Evolutionary conservation across 2,329 filamentous ascomycete species (phyloP).

Genomic region (Penicillium sp.): DNA sequence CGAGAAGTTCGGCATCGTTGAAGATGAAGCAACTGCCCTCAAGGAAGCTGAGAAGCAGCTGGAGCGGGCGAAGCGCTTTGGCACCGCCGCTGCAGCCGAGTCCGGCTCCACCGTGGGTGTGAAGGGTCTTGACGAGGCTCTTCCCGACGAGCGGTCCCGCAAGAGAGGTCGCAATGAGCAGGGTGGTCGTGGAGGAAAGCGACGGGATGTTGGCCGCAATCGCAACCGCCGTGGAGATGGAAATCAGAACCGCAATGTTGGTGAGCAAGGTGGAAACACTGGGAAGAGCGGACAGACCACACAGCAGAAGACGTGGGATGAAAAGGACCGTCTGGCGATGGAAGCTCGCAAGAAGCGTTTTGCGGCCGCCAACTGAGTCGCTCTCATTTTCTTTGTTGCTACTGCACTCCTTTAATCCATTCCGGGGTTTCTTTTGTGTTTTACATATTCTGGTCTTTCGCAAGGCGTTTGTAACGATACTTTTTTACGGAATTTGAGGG

Average conservation of each 20-base stretch:
- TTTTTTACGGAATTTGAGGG: slow-evolving; percentile 18
- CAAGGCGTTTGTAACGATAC: slow-evolving; percentile 28
- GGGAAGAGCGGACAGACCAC: slow-evolving; percentile 16
- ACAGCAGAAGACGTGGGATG: slow-evolving; percentile 31
- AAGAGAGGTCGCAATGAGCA: slow-evolving; percentile 45
- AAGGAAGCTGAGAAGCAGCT: slow-evolving; percentile 48
- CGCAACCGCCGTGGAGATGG: slow-evolving; percentile 29
- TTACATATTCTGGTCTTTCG: slow-evolving; percentile 18
- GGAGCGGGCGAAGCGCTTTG: slow-evolving; percentile 51
- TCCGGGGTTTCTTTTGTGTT: slow-evolving; percentile 5
- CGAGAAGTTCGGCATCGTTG: slow-evolving; percentile 51
- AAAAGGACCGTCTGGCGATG: slow-evolving; percentile 46
- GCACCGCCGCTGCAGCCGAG: slow-evolving; percentile 29
- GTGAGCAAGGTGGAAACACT: slow-evolving; percentile 18
- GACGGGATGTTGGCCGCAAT: slow-evolving; percentile 40
- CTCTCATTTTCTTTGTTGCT: not conserved
- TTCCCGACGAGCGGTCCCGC: slow-evolving; percentile 44
- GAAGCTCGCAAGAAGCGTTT: slow-evolving; percentile 54
- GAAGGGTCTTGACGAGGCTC: slow-evolving; percentile 49
- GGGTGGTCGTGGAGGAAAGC: slow-evolving; percentile 45
- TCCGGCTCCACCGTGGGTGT: slow-evolving; percentile 27
- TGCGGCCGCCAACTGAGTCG: slow-evolving; percentile 32
- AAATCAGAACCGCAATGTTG: slow-evolving; percentile 23
- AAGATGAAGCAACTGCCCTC: slow-evolving; percentile 40
- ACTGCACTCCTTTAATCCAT: not conserved